phyloP scores from a whole-genome alignment of 768 basidiomycete genomes.

The Leucocoprinus sp. region DNA sequence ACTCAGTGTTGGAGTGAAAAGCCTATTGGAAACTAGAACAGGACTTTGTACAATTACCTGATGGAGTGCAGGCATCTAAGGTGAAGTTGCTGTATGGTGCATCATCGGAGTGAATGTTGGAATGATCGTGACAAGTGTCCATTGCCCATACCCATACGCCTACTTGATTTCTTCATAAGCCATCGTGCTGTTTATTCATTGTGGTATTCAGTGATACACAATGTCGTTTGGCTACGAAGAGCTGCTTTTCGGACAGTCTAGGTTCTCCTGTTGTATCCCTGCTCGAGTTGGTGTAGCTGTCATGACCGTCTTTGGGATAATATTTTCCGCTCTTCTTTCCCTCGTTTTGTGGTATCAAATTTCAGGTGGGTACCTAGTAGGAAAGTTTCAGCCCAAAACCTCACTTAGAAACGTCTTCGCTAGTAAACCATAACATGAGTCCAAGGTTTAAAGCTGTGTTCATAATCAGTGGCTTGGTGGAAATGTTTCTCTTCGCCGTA shows the following conservation, averaged over 20 bases:
- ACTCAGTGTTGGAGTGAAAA: no score
- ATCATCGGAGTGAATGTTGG: no score
- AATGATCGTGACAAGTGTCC: no score
- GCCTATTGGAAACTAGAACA: no score
- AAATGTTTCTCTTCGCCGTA: constrained; percentile 42
- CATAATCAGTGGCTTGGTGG: constrained; percentile 42
- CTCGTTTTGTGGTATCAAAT: constrained; percentile 57
- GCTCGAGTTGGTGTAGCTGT: constrained; percentile 53
- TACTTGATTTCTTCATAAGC: background rate
- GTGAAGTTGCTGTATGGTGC: no score
- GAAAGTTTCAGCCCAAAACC: background rate
- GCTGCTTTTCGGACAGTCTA: constrained; percentile 40
- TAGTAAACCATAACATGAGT: constrained; percentile 29
- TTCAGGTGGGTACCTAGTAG: constrained; percentile 39
- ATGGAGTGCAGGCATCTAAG: no score
- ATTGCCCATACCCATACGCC: no score
- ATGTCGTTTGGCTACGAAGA: constrained; percentile 39
- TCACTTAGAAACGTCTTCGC: background rate
- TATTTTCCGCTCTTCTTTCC: constrained; percentile 46
- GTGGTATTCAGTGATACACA: background rate
- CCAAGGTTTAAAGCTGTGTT: constrained; percentile 32
- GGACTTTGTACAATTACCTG: no score
- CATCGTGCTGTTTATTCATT: constrained; percentile 1
- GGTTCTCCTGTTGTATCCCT: constrained; percentile 57
- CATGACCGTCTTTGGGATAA: constrained; percentile 44